A percentile compares a stretch with the other conserved stretches of the same genome.
These are phyloP conservation scores for Juglanconis oblonga DNA, from an alignment of 2,329 filamentous ascomycete species.

Conservation along the genomic window DNA sequence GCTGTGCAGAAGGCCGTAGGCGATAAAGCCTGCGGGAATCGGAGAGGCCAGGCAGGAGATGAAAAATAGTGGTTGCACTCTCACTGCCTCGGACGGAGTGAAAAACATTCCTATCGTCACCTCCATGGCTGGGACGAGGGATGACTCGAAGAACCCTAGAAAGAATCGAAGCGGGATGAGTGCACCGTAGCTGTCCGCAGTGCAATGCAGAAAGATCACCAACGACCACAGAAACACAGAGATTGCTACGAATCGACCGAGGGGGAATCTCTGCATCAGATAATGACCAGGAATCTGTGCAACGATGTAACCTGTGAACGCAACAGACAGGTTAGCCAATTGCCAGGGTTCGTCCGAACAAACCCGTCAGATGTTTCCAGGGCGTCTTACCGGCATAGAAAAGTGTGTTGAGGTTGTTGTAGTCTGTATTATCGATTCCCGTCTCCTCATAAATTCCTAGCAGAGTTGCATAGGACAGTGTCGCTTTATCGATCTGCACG, in stretches of 20 bases:
- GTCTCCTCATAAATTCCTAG: slow-evolving; percentile 40
- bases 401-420: slow-evolving; percentile 39
- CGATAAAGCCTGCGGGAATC: slow-evolving; percentile 35
- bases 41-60: slow-evolving; percentile 31
- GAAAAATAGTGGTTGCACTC: slow-evolving; percentile 33
- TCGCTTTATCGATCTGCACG: slow-evolving; percentile 36
- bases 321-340: background rate
- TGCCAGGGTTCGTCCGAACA: background rate
- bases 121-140: slow-evolving; percentile 38
- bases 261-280: slow-evolving; percentile 36
- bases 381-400: slow-evolving; percentile 37
- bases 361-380: background rate
- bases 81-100: slow-evolving; percentile 31
- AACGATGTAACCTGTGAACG: slow-evolving; percentile 31
- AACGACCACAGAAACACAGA: slow-evolving; percentile 33
- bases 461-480: slow-evolving; percentile 37
- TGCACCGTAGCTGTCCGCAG: slow-evolving; percentile 32
- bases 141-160: slow-evolving; percentile 33
- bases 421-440: slow-evolving; percentile 32
- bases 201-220: slow-evolving; percentile 37
- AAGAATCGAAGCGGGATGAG: slow-evolving; percentile 34
- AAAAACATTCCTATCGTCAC: slow-evolving; percentile 40
- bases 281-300: slow-evolving; percentile 38
- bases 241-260: slow-evolving; percentile 33
- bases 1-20: slow-evolving; percentile 38